Conservation (phyloP, 495 filamentous ascomycete genomes). For the Tuber melanosporum region DNA sequence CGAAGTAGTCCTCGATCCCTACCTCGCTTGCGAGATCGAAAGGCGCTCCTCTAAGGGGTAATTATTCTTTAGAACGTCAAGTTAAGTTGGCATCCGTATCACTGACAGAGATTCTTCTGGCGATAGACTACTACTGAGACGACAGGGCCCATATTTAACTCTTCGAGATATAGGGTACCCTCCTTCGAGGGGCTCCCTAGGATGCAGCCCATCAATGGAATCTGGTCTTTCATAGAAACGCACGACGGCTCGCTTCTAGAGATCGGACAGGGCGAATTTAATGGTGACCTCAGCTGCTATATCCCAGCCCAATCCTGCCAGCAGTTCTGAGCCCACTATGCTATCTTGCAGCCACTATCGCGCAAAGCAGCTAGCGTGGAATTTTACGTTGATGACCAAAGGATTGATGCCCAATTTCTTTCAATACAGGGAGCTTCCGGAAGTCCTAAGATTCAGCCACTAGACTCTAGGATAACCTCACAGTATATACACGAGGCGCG, state of each 20-base stretch:
- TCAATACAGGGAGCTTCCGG: conserved; percentile 8
- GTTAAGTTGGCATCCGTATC: neutral
- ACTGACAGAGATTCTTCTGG: neutral
- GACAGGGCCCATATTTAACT: neutral
- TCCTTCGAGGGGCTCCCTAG: neutral
- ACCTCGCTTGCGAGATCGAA: neutral
- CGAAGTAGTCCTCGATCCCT: neutral
- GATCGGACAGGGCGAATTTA: conserved; percentile 21
- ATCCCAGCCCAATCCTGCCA: conserved; percentile 35
- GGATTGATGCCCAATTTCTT: conserved; percentile 35
- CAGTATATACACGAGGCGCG: conserved; percentile 19
- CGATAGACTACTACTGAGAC: neutral
- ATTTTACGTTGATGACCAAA: conserved; percentile 34
- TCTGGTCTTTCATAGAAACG: conserved; percentile 26
- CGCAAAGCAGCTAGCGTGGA: conserved; percentile 27
- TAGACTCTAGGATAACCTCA: conserved; percentile 34
- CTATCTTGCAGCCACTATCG: conserved; percentile 23
- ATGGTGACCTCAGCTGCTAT: conserved; percentile 33
- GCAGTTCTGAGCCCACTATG: conserved; percentile 37
- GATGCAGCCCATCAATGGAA: conserved; percentile 38
- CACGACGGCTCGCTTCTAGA: conserved; percentile 34
- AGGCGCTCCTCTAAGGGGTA: neutral
- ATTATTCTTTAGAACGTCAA: neutral
- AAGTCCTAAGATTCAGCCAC: conserved; percentile 19
- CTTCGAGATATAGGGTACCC: neutral